Evolutionary conservation across 208 protist genomes (phyloP).

Genomic region (Leishmania martiniquensis): DNA sequence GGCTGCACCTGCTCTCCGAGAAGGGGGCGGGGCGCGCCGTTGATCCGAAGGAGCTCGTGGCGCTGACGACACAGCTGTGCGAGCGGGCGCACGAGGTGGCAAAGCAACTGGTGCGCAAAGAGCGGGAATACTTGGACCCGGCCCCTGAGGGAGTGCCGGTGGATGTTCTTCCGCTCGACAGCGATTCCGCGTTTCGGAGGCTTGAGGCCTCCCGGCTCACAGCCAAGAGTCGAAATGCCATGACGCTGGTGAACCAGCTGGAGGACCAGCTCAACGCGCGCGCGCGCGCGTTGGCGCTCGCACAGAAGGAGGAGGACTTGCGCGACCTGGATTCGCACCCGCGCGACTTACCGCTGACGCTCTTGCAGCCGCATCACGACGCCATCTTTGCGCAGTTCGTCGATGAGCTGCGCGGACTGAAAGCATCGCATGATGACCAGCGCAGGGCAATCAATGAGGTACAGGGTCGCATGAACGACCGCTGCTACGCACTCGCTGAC

Average conservation of each 20-base stretch:
- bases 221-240: conserved; percentile 57
- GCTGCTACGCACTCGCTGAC: conserved; percentile 64
- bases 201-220: conserved; percentile 65
- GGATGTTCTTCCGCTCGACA: conserved; percentile 63
- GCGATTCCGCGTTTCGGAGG: conserved; percentile 52
- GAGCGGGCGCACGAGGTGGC: conserved; percentile 55
- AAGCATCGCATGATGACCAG: conserved; percentile 26
- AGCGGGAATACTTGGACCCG: conserved; percentile 66
- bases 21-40: conserved; percentile 26
- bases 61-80: conserved; percentile 64
- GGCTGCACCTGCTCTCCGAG: conserved; percentile 35
- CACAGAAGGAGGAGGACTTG: conserved; percentile 63
- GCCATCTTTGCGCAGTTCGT: conserved; percentile 58
- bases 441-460: conserved; percentile 32
- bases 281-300: conserved; percentile 59
- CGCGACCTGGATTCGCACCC: conserved; percentile 44
- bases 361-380: conserved; percentile 66
- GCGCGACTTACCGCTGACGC: conserved; percentile 46
- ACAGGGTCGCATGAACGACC: conserved; percentile 67
- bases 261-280: conserved; percentile 76
- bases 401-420: conserved; percentile 53
- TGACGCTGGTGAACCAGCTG: conserved; percentile 42
- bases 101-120: conserved; percentile 47
- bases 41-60: conserved; percentile 37
- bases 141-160: conserved; percentile 67